A percentile compares a stretch with the other conserved stretches of the same genome.
Conservation (phyloP, 2,329 filamentous ascomycete genomes). For the Sporothrix luriei region DNA sequence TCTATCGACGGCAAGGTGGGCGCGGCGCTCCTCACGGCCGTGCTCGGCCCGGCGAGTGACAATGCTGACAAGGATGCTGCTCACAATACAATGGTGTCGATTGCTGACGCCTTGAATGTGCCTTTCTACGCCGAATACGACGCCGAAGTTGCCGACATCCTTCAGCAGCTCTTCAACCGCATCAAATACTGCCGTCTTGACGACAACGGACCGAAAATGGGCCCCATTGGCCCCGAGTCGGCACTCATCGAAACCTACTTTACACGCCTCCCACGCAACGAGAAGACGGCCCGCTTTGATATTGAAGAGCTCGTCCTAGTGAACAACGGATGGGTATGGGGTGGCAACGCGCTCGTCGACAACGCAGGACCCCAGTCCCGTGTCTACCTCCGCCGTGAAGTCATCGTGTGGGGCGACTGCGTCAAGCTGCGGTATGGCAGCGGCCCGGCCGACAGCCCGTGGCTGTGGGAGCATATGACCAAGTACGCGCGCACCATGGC, state of each 20-base stretch:
- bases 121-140: conserved; percentile 93
- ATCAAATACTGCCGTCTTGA: conserved; percentile 96
- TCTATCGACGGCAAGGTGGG: conserved; percentile 68
- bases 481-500: conserved; percentile 89
- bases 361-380: conserved; percentile 87
- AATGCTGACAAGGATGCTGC: conserved; percentile 55
- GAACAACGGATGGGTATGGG: conserved; percentile 99
- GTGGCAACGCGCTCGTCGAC: conserved; percentile 88
- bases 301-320: conserved; percentile 77
- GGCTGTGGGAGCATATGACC: conserved; percentile 94
- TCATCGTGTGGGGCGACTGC: conserved; percentile 98
- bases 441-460: conserved; percentile 81
- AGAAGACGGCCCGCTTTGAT: conserved; percentile 71
- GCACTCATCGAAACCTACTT: conserved; percentile 95
- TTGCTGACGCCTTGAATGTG: conserved; percentile 84
- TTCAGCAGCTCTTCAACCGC: conserved; percentile 90
- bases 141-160: conserved; percentile 74
- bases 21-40: conserved; percentile 66
- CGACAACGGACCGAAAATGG: conserved; percentile 82
- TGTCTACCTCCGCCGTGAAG: conserved; percentile 92
- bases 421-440: conserved; percentile 92
- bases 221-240: conserved; percentile 72
- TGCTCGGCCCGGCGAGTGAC: conserved; percentile 65
- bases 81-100: conserved; percentile 58
- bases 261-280: conserved; percentile 80